These are phyloP conservation scores for Dendrothele bispora DNA, from an alignment of 768 basidiomycete species.

Conservation along the genomic window DNA sequence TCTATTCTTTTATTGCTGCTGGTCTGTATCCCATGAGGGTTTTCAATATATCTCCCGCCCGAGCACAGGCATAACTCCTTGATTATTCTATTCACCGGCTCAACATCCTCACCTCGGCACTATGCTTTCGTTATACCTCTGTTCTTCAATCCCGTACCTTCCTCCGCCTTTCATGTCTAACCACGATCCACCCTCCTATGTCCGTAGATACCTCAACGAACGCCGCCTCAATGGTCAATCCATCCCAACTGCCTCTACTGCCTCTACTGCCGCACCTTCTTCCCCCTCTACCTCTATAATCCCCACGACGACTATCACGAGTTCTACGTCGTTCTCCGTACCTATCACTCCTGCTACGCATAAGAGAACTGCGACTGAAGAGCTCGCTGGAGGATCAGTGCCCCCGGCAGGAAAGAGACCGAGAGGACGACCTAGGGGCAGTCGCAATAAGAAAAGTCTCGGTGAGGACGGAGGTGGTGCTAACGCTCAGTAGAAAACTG, in stretches of 20 bases:
- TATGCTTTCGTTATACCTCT: too few relatives aligned
- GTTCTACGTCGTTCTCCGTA: neutral
- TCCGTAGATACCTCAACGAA: constrained; percentile 59
- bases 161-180: constrained; percentile 12
- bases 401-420: constrained; percentile 47
- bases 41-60: constrained; percentile 1
- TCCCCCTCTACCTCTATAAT: neutral
- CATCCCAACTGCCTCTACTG: constrained; percentile 8
- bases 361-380: constrained; percentile 27
- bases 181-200: neutral
- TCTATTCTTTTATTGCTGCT: constrained; percentile 2
- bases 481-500: too few relatives aligned
- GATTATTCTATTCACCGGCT: too few relatives aligned
- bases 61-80: too few relatives aligned
- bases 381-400: constrained; percentile 26
- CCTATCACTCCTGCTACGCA: constrained; percentile 9
- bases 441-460: too few relatives aligned
- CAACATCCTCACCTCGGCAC: too few relatives aligned
- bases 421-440: constrained; percentile 69
- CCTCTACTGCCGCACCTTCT: constrained; percentile 4
- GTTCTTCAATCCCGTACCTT: neutral
- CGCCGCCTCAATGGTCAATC: constrained; percentile 54
- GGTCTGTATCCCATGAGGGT: neutral
- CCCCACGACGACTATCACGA: neutral
- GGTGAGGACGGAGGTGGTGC: too few relatives aligned